Evolutionary conservation across 306 rosid species (phyloP), one percentile per base, ranked within the genome.

Genomic region (Pueraria montana): DNA sequence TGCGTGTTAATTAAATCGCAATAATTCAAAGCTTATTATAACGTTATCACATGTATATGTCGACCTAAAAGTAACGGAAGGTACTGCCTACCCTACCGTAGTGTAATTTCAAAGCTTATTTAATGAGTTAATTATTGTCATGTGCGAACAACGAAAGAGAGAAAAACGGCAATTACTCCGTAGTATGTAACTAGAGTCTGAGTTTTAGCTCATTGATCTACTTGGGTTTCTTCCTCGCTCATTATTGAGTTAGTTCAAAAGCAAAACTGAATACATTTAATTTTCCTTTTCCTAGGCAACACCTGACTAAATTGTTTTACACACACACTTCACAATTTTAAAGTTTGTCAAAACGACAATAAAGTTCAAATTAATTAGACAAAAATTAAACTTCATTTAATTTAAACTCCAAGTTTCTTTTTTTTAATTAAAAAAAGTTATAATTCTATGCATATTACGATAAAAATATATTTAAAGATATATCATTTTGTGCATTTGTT

Each of bases 41-140:
- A 70, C 32, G 75, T 45, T 43, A 45, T 21, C 50, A 74, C 67
- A 13, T 55, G 67, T 5, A 34, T 9, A 12, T 68, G 74, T 68
- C 53, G 30, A 42, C 30, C 52, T 6, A 74, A 55, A 74, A 38
- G 32, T 5, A 38, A 34, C 18, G 14, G 49, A 21, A 55, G 78
- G 79, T 21, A 36, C 13, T 32, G 4, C 36, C 34, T 2, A 36
- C 12, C 20, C 32, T 3, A 55, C 14, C 21, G n/a, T 36, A 18
- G 8, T 30, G 30, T 74, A 53, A 74, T 36, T 74, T 74, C 79
- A 74, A 74, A 74, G 52, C 68, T 36, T 55, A 55, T 53, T 74
- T 53, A 74, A 74, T 74, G 68, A 36, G 50, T 55, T 74, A 34
- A 55, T 74, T 74, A 74, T 55, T 74, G 67, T 55, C 68, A 74